Percentiles rank a stretch among this genome's conserved stretches.
Evolutionary conservation across 1,284 basidiomycete species (phyloP).

Genomic region (Cystobasidium sp.): DNA sequence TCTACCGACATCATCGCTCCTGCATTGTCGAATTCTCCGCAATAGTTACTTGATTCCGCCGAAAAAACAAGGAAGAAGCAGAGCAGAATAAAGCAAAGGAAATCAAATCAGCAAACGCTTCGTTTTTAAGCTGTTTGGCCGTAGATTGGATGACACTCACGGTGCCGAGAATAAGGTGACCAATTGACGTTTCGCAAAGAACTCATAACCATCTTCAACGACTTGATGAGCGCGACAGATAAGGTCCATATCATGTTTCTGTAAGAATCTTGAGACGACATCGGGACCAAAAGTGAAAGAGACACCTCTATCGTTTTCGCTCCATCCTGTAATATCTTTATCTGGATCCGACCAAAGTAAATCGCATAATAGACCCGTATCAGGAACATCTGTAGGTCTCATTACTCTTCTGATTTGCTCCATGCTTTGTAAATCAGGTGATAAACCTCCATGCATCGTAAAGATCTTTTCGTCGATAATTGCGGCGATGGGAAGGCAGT

Average conservation of each 20-base stretch:
- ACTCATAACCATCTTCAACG: constrained; percentile 98
- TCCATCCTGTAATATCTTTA: constrained; percentile 99
- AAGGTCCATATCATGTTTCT: constrained; percentile 99
- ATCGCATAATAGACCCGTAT: constrained; percentile 95
- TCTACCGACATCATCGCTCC: constrained; percentile 99
- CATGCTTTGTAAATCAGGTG: constrained; percentile 98
- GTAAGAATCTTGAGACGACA: constrained; percentile 95
- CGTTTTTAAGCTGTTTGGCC: not conserved
- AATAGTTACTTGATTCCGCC: constrained; percentile 69
- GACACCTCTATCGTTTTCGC: constrained; percentile 97
- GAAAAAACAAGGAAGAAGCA: not conserved
- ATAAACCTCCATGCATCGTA: constrained; percentile 83
- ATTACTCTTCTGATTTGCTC: constrained; percentile 99
- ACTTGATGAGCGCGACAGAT: constrained; percentile 99
- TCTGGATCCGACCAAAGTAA: constrained; percentile 99
- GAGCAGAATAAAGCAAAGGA: not conserved
- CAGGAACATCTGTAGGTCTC: constrained; percentile 98
- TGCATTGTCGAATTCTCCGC: constrained; percentile 97
- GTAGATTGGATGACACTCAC: too few relatives aligned
- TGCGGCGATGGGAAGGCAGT: constrained; percentile 91
- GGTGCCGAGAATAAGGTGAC: constrained; percentile 98
- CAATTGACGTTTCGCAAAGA: constrained; percentile 96
- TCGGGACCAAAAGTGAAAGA: constrained; percentile 99
- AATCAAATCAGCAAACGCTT: constrained; percentile 13
- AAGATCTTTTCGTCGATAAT: constrained; percentile 98